Percentiles rank a stretch among this genome's conserved stretches.
These are phyloP conservation scores for Pseudogymnoascus sp. DNA, from an alignment of 2,329 filamentous ascomycete species.

Conservation along the genomic window DNA sequence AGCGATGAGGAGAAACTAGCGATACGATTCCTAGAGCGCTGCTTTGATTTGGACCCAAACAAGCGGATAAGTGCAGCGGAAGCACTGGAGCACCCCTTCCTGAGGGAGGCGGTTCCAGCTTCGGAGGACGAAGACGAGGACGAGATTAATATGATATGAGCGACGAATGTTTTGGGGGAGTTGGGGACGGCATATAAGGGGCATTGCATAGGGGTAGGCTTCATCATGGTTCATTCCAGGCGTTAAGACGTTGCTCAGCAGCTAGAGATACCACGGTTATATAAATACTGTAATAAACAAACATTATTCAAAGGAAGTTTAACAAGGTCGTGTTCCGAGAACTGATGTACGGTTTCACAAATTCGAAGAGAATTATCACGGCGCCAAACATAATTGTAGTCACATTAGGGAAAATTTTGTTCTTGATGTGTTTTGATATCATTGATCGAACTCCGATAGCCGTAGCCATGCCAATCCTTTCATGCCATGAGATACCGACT, in stretches of 20 bases:
- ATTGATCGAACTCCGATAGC: constrained; percentile 8
- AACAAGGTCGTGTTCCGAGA: neutral
- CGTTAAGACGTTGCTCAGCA: constrained; percentile 17
- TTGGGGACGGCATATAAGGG: constrained; percentile 11
- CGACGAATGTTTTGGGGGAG: constrained; percentile 25
- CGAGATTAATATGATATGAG: constrained; percentile 43
- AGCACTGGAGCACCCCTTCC: constrained; percentile 65
- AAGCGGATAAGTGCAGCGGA: constrained; percentile 68
- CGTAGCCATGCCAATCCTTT: constrained; percentile 17
- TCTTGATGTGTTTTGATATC: constrained; percentile 9
- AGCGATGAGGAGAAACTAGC: constrained; percentile 63
- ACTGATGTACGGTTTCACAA: neutral
- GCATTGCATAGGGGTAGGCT: constrained; percentile 1
- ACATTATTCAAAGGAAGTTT: neutral
- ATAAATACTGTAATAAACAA: constrained; percentile 4
- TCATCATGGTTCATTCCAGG: neutral
- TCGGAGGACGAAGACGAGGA: constrained; percentile 40
- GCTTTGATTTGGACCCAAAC: constrained; percentile 68
- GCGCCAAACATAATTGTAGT: neutral
- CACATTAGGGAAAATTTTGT: neutral
- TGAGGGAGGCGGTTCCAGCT: constrained; percentile 34
- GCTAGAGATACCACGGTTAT: constrained; percentile 10
- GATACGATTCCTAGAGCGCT: constrained; percentile 61
- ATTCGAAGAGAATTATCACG: neutral
- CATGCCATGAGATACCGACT: constrained; percentile 16